Base-by-base conservation (phyloP, 2,329 filamentous ascomycete genomes). In the Diplodia sapinea region DNA sequence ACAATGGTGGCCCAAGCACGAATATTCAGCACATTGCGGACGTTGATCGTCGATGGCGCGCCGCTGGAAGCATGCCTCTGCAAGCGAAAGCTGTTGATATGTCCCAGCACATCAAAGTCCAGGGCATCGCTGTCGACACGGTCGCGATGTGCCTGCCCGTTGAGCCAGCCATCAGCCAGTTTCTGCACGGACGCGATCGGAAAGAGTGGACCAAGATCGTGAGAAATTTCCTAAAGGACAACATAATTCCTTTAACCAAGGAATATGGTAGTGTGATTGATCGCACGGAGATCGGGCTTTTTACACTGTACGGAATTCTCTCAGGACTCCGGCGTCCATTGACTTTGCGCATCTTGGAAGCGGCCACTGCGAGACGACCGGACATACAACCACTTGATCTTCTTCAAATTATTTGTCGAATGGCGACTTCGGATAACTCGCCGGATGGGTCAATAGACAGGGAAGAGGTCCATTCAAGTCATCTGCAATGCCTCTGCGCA, bases 11-110 rank as follows among this genome's bases (percentile, higher is more conserved):
- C 13, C 15, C 38, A 43, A 7, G 6, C 6, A 6, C 38, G 13
- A 17, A 11, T 17, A 17, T 7, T 6, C 2, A n/a, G 3, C 6
- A 1, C 13, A n/a, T 1, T 6, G 15, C n/a, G 0, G 38, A 17
- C 1, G 6, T 43, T 4, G 38, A 43, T 15, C 17, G 4, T 15
- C 1, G 4, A 43, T 43, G 4, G 15, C 12, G 5, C 17, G 38
- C 38, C 38, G 38, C 15, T 17, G 38, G 13, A 15, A 15, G 17
- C 5, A 7, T n/a, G 1, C 38, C 38, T 43, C 2, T 43, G 4
- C 12, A 15, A 7, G 12, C 2, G 7, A 3, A 17, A 1, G 13
- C 15, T 17, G 15, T 6, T 43, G 38, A 13, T 6, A 17, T 17
- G 2, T 7, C 5, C 38, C 13, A 17, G 13, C 38, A 17, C 17